Percentiles rank a stretch among this genome's conserved stretches.
These are phyloP conservation scores for Stromatinia cepivora DNA, from an alignment of 2,329 filamentous ascomycete genomes.

Conservation along the genomic window DNA sequence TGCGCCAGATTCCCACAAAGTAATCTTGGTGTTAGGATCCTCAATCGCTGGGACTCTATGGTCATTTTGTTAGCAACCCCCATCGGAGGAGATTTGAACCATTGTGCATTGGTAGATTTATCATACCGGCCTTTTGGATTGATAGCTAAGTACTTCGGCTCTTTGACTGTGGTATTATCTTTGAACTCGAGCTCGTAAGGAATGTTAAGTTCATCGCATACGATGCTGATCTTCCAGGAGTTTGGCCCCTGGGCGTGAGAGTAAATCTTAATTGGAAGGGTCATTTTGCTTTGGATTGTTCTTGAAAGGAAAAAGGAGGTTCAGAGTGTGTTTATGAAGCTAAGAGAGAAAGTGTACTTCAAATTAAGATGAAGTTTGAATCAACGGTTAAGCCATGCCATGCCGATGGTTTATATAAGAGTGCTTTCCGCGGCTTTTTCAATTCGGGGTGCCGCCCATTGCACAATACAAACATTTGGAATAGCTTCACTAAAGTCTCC, in stretches of 20 bases:
- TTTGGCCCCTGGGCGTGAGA: slow-evolving; percentile 8
- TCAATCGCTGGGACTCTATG: neutral
- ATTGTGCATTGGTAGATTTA: neutral
- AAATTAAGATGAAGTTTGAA: neutral
- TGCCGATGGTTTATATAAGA: too few species aligned
- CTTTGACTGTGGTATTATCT: slow-evolving; percentile 43
- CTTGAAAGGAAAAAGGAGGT: neutral
- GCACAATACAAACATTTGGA: neutral
- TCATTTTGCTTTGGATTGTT: neutral
- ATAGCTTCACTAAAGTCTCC: neutral
- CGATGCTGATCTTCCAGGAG: slow-evolving; percentile 44
- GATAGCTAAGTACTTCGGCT: slow-evolving; percentile 40
- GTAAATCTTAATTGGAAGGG: too few species aligned
- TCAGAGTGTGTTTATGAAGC: too few species aligned
- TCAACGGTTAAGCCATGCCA: too few species aligned
- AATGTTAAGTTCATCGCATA: slow-evolving; percentile 45
- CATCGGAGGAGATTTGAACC: too few species aligned
- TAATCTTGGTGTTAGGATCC: neutral
- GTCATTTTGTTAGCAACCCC: neutral
- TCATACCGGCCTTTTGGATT: slow-evolving; percentile 32
- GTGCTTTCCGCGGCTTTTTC: neutral
- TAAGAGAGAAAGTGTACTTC: neutral
- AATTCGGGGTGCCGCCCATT: too few species aligned
- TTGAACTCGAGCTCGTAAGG: slow-evolving; percentile 26
- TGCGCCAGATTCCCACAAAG: too few species aligned